Base-by-base conservation (phyloP, 2,329 filamentous ascomycete genomes). In the Endoconidiophora polonica region DNA sequence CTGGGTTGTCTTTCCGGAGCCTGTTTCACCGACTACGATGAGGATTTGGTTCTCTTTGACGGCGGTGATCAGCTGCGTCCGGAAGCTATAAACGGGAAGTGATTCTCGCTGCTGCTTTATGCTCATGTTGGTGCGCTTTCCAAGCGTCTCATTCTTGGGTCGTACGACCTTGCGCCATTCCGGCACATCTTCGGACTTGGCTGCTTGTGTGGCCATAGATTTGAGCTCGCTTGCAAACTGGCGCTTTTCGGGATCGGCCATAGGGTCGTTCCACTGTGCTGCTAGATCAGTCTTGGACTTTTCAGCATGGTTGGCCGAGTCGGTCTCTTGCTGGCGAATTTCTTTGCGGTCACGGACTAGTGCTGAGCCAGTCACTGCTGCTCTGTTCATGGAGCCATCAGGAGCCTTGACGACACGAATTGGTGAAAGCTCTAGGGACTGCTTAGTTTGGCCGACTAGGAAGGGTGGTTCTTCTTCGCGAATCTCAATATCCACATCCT, bases 321-420 rank as follows among this genome's bases (percentile, higher is more conserved):
- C 83, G 0, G 78, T 79, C 65, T 98, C 90, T 61, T 93, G 83
- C 59, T 94, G 86, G 54, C 86, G 79, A 57, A 95, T 59, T 54
- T 98, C 91, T 61, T 86, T 81, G 48, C 91, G 74, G 61, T 98
- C 91, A 62, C 91, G 94, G 3, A 90, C 85, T 12, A 98, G 66
- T 3, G 80, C 75, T 14, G 90, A 88, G 42, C 91, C 90, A 6
- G 88, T 81, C 84, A 96, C 94, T 14, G 93, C 93, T 44, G 93
- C 86, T 59, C 91, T 77, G 62, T 98, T 98, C 65, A 98, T 80
- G 3, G 90, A 96, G n/a, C 91, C 91, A 64, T 98, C 91, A 0
- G 91, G 93, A 1, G 91, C 91, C 65, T 96, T 96, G 58, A 98
- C 86, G 20, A 98, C 88, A 56, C 93, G 77, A 54, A 98, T 98